Base-by-base conservation (phyloP, 2,329 filamentous ascomycete species). In the Zelopaecilomyces penicillatus region DNA sequence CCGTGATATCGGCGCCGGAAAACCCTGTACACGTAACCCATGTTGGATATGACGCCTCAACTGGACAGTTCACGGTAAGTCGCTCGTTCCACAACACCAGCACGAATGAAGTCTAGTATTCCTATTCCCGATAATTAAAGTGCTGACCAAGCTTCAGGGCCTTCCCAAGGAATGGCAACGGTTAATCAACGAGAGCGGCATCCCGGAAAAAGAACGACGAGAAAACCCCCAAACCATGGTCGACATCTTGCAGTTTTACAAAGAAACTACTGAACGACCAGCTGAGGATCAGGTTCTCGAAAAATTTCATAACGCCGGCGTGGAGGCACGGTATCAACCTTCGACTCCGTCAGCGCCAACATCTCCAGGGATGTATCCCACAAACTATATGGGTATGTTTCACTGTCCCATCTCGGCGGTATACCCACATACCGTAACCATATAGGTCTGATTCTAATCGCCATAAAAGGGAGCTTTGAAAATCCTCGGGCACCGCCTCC, bases 11-110 rank as follows among this genome's bases (percentile, higher is more conserved):
- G n/a, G 87, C 89, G 33, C 93, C 93, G 44, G 90, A 95, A 66
- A 97, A 98, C 58, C 93, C 93, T 40, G 89, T 97, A 48, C 93
- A 97, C 67, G 87, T 98, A 57, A 97, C 91, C 46, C 93, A 98
- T 66, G 93, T 98, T 53, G 91, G 91, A 56, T 96, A 95, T 64
- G 91, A 98, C 66, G 95, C 93, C 68, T 78, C 87, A 58, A 97
- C 93, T 4, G 93, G 93, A 54, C 87, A 95, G 68, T 98, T 95
- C 65, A 97, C 91, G 46, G 89, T 95, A 74, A 60, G 83, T 77
- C 26, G 42, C 38, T 30, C 47, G 44, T 43, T 39, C 47, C 43
- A 37, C 44, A 44, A 19, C 19, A 19, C 19, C 19, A 19, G 19
- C 19, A 19, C 3, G 3, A 19, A 19, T 19, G 3, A 19, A 19